Evolutionary conservation across 78 protist species (phyloP).

Genomic region (Protostelium mycophagum): DNA sequence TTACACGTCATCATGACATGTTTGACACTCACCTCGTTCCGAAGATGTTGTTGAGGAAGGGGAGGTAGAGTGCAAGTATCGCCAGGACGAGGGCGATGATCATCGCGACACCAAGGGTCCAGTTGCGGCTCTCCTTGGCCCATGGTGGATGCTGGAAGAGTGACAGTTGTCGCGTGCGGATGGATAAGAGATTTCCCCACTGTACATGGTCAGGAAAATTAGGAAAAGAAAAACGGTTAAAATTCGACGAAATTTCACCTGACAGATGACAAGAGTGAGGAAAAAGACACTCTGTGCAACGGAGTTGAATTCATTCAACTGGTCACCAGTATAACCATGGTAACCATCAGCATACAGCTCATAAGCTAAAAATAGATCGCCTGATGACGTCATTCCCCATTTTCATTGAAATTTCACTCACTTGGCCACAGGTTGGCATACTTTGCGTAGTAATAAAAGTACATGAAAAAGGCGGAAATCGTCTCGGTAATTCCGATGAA

Average conservation of each 20-base stretch:
- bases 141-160: constrained; percentile 15
- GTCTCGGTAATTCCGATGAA: neutral
- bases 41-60: constrained; percentile 22
- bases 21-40: neutral
- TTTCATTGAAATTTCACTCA: neutral
- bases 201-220: neutral
- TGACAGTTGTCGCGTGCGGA: constrained; percentile 7
- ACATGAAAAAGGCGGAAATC: neutral
- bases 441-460: constrained; percentile 20
- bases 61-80: constrained; percentile 19
- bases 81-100: constrained; percentile 12
- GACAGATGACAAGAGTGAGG: constrained; percentile 12
- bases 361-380: constrained; percentile 4
- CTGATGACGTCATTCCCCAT: neutral
- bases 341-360: constrained; percentile 13
- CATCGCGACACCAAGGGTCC: neutral
- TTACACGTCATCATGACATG: neutral
- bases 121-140: constrained; percentile 18
- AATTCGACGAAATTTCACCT: neutral
- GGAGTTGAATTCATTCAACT: neutral
- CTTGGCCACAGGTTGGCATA: constrained; percentile 19
- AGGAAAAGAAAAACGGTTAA: too few species aligned
- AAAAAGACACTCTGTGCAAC: constrained; percentile 1
- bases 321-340: neutral
- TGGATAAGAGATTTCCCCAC: constrained; percentile 26